Percentiles rank a stretch among this genome's conserved stretches.
Evolutionary conservation across 2,329 filamentous ascomycete genomes (phyloP).

Genomic region (Triangularia setosa): DNA sequence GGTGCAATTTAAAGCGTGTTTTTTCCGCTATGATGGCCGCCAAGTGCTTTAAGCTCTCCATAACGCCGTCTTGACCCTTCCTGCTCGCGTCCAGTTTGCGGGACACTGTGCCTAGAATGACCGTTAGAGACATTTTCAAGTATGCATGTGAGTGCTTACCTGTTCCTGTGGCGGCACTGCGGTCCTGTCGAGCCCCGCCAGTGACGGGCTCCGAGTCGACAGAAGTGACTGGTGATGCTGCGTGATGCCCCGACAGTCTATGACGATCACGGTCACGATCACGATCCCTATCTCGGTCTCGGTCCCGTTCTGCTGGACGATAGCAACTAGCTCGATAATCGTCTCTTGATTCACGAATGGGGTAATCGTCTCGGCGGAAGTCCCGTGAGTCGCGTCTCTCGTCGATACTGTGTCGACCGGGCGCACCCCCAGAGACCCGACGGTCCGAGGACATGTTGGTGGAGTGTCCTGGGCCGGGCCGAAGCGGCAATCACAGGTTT

Average conservation of each 20-base stretch:
- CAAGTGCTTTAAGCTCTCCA: not conserved
- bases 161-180: not conserved
- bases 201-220: not conserved
- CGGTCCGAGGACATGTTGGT: not conserved
- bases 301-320: not conserved
- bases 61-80: not conserved
- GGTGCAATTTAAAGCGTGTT: conserved; percentile 9
- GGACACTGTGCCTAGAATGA: not conserved
- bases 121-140: not conserved
- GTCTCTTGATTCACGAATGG: not conserved
- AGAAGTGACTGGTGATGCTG: not conserved
- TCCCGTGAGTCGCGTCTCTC: not conserved
- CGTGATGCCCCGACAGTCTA: not conserved
- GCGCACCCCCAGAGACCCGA: not conserved
- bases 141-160: conserved; percentile 6
- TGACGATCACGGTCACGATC: not conserved
- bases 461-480: not conserved
- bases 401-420: not conserved
- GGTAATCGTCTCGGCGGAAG: not conserved
- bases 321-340: not conserved
- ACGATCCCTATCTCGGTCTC: not conserved
- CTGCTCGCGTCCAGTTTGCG: not conserved
- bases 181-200: not conserved
- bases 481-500: not conserved
- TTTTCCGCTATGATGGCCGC: not conserved